phyloP scores from a whole-genome alignment of 2,329 filamentous ascomycete species.

The Orbilia oligospora region DNA sequence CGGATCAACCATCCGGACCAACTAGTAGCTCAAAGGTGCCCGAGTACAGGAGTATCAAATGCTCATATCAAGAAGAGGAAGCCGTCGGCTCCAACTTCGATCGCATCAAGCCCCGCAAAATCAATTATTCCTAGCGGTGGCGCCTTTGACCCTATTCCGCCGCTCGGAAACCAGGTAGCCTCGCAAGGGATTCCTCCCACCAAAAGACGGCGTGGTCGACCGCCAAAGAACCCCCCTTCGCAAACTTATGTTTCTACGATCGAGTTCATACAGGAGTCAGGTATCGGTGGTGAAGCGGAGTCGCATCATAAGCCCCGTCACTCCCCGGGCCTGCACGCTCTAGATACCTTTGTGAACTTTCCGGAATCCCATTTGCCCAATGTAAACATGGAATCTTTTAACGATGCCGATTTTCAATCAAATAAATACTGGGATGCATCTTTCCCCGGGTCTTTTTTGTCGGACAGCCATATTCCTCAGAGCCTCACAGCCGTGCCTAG shows the following conservation, averaged over 20 bases:
- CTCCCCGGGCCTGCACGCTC: conserved; percentile 35
- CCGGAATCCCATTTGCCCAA: conserved; percentile 20
- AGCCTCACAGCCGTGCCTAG: conserved; percentile 39
- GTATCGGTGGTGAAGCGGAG: conserved; percentile 6
- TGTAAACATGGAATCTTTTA: conserved; percentile 40
- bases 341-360: conserved; percentile 50
- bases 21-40: conserved; percentile 15
- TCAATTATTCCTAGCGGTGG: conserved; percentile 29
- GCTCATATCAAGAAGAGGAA: conserved; percentile 48
- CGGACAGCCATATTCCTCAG: conserved; percentile 36
- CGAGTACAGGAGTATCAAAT: conserved; percentile 23
- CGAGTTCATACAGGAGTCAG: conserved; percentile 52
- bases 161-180: conserved; percentile 4
- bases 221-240: conserved; percentile 48
- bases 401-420: conserved; percentile 43
- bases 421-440: conserved; percentile 57
- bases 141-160: neutral
- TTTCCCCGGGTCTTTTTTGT: conserved; percentile 41
- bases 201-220: conserved; percentile 51
- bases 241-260: conserved; percentile 37
- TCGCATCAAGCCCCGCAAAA: conserved; percentile 50
- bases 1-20: conserved; percentile 32
- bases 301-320: conserved; percentile 14
- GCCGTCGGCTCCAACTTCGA: conserved; percentile 44
- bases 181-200: conserved; percentile 29